These are phyloP conservation scores for Flaveria floridana DNA, from an alignment of 140 eudicot genomes.

Conservation along the genomic window DNA sequence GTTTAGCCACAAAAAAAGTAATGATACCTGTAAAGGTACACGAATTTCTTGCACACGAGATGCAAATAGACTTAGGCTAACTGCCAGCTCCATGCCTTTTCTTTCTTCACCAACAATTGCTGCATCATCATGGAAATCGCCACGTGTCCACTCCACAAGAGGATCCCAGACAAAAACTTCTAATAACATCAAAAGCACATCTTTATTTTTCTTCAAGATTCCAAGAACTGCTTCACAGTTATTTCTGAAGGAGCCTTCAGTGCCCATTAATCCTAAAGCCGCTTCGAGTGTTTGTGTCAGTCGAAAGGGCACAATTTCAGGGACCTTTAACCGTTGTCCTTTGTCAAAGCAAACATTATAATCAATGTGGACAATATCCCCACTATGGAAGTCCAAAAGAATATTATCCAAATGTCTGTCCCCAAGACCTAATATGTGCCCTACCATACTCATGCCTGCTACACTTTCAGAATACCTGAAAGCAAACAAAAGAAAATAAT, in stretches of 20 bases:
- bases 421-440: slow-evolving; percentile 95
- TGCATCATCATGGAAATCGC: slow-evolving; percentile 97
- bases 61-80: slow-evolving; percentile 95
- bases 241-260: slow-evolving; percentile 83
- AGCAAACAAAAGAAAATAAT: slow-evolving; percentile 22
- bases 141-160: slow-evolving; percentile 99
- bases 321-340: slow-evolving; percentile 92
- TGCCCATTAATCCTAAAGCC: slow-evolving; percentile 89
- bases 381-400: slow-evolving; percentile 78
- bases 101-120: slow-evolving; percentile 98
- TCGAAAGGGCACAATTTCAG: slow-evolving; percentile 98
- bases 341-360: slow-evolving; percentile 98
- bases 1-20: slow-evolving; percentile 9
- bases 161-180: slow-evolving; percentile 99
- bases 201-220: slow-evolving; percentile 82
- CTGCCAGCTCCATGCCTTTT: slow-evolving; percentile 99
- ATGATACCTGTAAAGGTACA: slow-evolving; percentile 87
- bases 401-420: slow-evolving; percentile 97
- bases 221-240: slow-evolving; percentile 91
- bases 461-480: slow-evolving; percentile 89
- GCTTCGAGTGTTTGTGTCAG: slow-evolving; percentile 92
- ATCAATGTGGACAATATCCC: slow-evolving; percentile 95
- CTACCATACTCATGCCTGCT: slow-evolving; percentile 99
- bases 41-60: slow-evolving; percentile 99
- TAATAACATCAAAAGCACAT: slow-evolving; percentile 78